Conservation (phyloP, 2,329 filamentous ascomycete genomes). For the Phialophora tarda region DNA sequence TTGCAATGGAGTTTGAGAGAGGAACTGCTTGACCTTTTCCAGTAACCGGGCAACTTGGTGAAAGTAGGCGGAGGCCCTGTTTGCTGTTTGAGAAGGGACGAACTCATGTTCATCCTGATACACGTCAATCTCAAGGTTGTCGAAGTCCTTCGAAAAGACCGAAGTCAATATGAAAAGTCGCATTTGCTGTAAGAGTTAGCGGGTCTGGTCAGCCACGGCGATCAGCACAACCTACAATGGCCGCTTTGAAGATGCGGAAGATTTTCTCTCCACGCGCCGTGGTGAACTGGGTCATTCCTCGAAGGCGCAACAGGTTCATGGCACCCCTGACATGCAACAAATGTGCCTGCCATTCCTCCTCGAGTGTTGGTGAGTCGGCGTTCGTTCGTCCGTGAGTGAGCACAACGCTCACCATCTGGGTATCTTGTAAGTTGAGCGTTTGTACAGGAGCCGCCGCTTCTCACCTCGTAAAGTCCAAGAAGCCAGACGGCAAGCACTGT, state of each 20-base stretch:
- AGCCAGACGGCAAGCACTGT: slow-evolving; percentile 38
- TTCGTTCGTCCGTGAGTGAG: slow-evolving; percentile 32
- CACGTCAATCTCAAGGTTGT: slow-evolving; percentile 36
- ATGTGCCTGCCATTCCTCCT: slow-evolving; percentile 38
- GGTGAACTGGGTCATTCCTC: slow-evolving; percentile 35
- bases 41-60: slow-evolving; percentile 33
- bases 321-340: slow-evolving; percentile 37
- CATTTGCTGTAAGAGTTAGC: slow-evolving; percentile 34
- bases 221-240: slow-evolving; percentile 29
- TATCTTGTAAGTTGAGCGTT: not conserved
- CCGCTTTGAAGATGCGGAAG: slow-evolving; percentile 38
- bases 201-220: not conserved
- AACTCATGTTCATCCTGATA: slow-evolving; percentile 39
- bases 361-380: slow-evolving; percentile 18
- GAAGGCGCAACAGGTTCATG: slow-evolving; percentile 36
- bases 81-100: slow-evolving; percentile 36
- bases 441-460: not conserved
- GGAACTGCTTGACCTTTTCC: slow-evolving; percentile 32
- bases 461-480: slow-evolving; percentile 37
- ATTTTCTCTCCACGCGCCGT: slow-evolving; percentile 36
- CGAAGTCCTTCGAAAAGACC: slow-evolving; percentile 36
- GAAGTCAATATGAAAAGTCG: slow-evolving; percentile 38
- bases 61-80: slow-evolving; percentile 35
- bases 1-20: slow-evolving; percentile 9
- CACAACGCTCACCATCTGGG: slow-evolving; percentile 34